Conservation (phyloP, 1,284 basidiomycete species). For the Tilletia setariae region DNA sequence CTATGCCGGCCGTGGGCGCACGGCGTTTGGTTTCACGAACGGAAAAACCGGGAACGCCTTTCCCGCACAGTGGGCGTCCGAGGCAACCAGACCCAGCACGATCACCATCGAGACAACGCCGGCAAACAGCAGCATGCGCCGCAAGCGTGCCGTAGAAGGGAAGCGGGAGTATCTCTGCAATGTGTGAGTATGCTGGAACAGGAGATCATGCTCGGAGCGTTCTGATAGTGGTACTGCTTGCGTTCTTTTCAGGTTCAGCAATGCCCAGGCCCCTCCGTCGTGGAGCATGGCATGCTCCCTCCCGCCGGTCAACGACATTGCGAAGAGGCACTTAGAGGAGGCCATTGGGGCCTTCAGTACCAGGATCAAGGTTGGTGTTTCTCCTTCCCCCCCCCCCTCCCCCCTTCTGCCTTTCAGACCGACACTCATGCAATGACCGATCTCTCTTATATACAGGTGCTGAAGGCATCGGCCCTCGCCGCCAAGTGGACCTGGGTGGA, state of each 20-base stretch:
- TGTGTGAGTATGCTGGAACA: background rate
- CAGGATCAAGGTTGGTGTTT: background rate
- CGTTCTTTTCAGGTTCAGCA: background rate
- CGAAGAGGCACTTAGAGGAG: background rate
- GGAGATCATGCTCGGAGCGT: background rate
- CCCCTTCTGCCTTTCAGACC: no score
- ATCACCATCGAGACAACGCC: background rate
- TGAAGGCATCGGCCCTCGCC: background rate
- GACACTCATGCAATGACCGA: no score
- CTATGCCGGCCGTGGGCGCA: background rate
- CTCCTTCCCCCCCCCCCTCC: no score
- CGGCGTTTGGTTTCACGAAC: background rate
- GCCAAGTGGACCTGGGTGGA: slow-evolving; percentile 4
- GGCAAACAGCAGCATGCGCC: background rate
- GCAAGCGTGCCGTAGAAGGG: background rate
- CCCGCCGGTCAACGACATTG: background rate
- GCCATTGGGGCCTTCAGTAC: background rate
- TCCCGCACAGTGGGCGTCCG: background rate
- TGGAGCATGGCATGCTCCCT: background rate
- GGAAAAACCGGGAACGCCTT: background rate
- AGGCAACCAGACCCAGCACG: background rate
- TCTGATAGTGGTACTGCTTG: background rate
- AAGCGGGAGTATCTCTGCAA: background rate
- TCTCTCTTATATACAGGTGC: no score
- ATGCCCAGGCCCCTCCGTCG: background rate